Evolutionary conservation across 2,329 filamentous ascomycete species (phyloP).

Genomic region (Pseudocercospora musae): DNA sequence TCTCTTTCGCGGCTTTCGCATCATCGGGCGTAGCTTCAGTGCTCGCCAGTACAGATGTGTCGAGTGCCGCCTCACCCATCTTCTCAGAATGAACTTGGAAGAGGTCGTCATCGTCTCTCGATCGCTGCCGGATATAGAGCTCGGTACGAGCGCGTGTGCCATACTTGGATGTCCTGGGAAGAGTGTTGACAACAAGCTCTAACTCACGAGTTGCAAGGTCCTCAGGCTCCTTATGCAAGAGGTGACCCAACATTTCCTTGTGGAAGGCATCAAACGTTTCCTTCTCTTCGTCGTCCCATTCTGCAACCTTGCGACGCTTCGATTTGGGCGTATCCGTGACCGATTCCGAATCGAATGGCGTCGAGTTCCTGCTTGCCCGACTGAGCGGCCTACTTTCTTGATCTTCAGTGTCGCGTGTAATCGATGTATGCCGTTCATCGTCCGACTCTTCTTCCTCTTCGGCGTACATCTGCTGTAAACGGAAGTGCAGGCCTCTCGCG

Average conservation of each 20-base stretch:
- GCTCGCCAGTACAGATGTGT: slow-evolving; percentile 23
- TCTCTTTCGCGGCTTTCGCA: slow-evolving; percentile 40
- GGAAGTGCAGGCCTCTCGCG: slow-evolving; percentile 75
- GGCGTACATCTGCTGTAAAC: slow-evolving; percentile 68
- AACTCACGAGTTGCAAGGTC: slow-evolving; percentile 63
- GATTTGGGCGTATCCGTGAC: slow-evolving; percentile 41
- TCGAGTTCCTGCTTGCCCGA: slow-evolving; percentile 57
- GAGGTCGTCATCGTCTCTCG: slow-evolving; percentile 79
- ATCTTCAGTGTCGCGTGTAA: slow-evolving; percentile 77
- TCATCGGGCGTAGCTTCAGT: slow-evolving; percentile 27
- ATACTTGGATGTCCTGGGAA: slow-evolving; percentile 60
- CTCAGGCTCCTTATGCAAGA: slow-evolving; percentile 62
- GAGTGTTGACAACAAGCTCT: slow-evolving; percentile 54
- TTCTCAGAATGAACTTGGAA: slow-evolving; percentile 61
- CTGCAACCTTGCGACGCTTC: slow-evolving; percentile 45
- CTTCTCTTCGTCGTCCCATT: slow-evolving; percentile 51
- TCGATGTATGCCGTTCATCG: slow-evolving; percentile 63
- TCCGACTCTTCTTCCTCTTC: slow-evolving; percentile 80
- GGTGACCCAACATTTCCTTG: slow-evolving; percentile 47
- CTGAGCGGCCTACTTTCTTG: slow-evolving; percentile 78
- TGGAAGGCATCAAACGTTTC: slow-evolving; percentile 47
- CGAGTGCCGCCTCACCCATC: slow-evolving; percentile 32
- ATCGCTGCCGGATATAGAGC: slow-evolving; percentile 70
- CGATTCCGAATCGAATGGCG: slow-evolving; percentile 52
- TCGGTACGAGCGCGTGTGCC: slow-evolving; percentile 70